Evolutionary conservation across 805 yeast species (phyloP).

Genomic region (Ogataea degrootiae): DNA sequence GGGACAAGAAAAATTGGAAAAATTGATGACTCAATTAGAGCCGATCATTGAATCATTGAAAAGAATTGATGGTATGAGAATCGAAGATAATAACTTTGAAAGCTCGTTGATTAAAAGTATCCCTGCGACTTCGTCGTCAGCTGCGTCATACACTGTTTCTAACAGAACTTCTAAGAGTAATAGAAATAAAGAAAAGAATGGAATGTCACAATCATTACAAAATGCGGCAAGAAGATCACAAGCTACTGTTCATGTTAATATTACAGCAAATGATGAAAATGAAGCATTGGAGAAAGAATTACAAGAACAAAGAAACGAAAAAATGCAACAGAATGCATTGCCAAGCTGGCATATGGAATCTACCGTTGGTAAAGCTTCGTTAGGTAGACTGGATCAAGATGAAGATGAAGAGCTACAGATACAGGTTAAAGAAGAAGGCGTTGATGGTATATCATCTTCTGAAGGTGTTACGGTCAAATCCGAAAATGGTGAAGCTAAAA

Average conservation of each 20-base stretch:
- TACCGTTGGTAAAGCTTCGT: conserved; percentile 71
- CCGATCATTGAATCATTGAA: conserved; percentile 81
- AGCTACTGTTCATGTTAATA: conserved; percentile 85
- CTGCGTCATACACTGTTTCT: conserved; percentile 65
- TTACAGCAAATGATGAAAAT: conserved; percentile 82
- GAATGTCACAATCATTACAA: conserved; percentile 26
- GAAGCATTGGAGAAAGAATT: conserved; percentile 56
- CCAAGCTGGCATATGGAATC: conserved; percentile 95
- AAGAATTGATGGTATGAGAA: conserved; percentile 70
- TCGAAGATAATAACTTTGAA: conserved; percentile 89
- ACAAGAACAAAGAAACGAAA: conserved; percentile 62
- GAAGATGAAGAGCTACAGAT: conserved; percentile 22
- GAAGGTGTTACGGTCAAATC: too few species aligned
- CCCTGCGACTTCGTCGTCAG: conserved; percentile 72
- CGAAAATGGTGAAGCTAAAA: conserved; percentile 14
- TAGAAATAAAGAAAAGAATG: conserved; percentile 16
- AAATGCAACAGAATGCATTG: conserved; percentile 84
- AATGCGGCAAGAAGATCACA: conserved; percentile 47
- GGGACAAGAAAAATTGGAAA: conserved; percentile 76
- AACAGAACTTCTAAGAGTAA: conserved; percentile 30
- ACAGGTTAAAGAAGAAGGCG: conserved; percentile 15
- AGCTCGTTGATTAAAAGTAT: conserved; percentile 73
- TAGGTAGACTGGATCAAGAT: conserved; percentile 54
- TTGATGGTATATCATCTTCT: too few species aligned
- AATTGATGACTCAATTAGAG: conserved; percentile 82